Conservation (phyloP, 1,139 yeast species). For the Kurtzmaniella quercitrusa region DNA sequence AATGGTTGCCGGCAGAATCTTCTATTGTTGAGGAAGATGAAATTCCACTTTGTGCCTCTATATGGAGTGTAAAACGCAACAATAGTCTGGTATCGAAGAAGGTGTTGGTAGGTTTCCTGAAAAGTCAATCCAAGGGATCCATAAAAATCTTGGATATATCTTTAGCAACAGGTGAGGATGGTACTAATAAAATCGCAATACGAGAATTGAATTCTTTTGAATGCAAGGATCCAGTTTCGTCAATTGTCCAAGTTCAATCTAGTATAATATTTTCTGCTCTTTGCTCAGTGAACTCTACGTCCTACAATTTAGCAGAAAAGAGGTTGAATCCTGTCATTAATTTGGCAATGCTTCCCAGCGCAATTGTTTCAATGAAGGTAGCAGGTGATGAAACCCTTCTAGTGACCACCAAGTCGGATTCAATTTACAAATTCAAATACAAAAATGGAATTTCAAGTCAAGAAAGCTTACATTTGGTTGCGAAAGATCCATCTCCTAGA, state of each 20-base stretch:
- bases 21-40: slow-evolving; percentile 29
- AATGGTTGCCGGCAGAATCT: slow-evolving; percentile 12
- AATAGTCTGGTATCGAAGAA: slow-evolving; percentile 34
- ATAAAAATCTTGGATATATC: slow-evolving; percentile 42
- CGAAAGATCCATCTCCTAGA: slow-evolving; percentile 35
- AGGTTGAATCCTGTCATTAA: slow-evolving; percentile 28
- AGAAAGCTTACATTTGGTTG: slow-evolving; percentile 13
- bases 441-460: slow-evolving; percentile 9
- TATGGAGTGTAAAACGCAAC: slow-evolving; percentile 32
- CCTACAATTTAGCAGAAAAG: slow-evolving; percentile 36
- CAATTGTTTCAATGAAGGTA: slow-evolving; percentile 30
- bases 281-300: slow-evolving; percentile 27
- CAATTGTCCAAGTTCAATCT: slow-evolving; percentile 34
- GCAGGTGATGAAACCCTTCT: slow-evolving; percentile 18
- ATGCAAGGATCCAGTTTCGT: slow-evolving; percentile 29
- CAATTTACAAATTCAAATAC: slow-evolving; percentile 24
- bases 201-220: slow-evolving; percentile 36
- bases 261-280: slow-evolving; percentile 35
- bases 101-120: slow-evolving; percentile 37
- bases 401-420: slow-evolving; percentile 39
- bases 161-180: slow-evolving; percentile 17
- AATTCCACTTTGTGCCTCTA: slow-evolving; percentile 29
- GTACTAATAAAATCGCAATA: slow-evolving; percentile 18
- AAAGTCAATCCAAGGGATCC: slow-evolving; percentile 21
- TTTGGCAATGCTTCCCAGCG: slow-evolving; percentile 31